phyloP scores from a whole-genome alignment of 2,329 filamentous ascomycete species.

The Colletotrichum tropicale region DNA sequence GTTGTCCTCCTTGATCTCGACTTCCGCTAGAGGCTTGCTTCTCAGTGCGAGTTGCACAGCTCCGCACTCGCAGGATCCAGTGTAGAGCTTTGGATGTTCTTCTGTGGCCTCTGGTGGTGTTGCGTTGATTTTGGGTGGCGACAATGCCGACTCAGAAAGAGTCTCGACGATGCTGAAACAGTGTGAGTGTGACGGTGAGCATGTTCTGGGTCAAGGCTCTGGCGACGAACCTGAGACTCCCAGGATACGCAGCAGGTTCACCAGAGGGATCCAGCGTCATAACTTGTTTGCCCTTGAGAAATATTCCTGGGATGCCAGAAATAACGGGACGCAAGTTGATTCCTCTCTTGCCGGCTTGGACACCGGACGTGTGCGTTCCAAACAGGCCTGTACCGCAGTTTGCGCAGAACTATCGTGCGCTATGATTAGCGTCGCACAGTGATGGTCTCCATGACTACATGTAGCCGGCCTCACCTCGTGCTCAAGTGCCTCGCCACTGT shows the following conservation, averaged over 20 bases:
- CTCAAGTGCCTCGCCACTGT: neutral
- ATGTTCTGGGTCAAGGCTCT: no score
- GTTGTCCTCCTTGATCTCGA: conserved; percentile 47
- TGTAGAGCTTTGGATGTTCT: conserved; percentile 12
- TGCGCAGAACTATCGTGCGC: conserved; percentile 27
- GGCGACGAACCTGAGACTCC: neutral
- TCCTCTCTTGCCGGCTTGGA: conserved; percentile 21
- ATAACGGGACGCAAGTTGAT: conserved; percentile 25
- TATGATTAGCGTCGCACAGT: neutral
- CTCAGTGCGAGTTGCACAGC: conserved; percentile 24
- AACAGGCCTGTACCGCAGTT: conserved; percentile 29
- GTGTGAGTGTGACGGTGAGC: neutral
- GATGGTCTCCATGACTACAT: neutral
- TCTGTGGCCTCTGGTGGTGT: neutral
- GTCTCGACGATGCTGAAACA: neutral
- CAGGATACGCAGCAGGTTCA: neutral
- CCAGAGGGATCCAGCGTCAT: neutral
- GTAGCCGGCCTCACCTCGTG: conserved; percentile 22
- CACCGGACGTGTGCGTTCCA: conserved; percentile 26
- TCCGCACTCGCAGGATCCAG: conserved; percentile 30
- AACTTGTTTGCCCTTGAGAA: neutral
- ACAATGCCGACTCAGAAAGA: neutral
- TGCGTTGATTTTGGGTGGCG: neutral
- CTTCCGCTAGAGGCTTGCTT: conserved; percentile 33
- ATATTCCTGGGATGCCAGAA: neutral